Conservation (phyloP, 2,329 filamentous ascomycete genomes). For the Fusarium nurragi region DNA sequence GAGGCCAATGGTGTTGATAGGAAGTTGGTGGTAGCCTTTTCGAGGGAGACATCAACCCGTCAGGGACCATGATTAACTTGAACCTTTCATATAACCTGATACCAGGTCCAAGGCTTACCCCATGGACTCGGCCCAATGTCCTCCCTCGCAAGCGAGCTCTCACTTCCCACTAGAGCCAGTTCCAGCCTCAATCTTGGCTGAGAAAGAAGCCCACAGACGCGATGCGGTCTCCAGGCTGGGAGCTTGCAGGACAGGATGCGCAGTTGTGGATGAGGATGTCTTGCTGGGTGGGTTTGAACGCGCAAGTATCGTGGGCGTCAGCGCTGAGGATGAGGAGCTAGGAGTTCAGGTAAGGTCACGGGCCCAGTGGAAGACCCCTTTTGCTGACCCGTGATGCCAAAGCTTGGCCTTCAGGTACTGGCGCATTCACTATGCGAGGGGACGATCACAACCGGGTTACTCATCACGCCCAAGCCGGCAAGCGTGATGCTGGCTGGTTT, state of each 20-base stretch:
- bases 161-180: constrained; percentile 56
- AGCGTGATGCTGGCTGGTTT: constrained; percentile 54
- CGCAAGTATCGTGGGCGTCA: constrained; percentile 64
- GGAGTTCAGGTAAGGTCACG: constrained; percentile 56
- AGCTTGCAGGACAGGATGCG: constrained; percentile 54
- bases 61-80: neutral
- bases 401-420: constrained; percentile 62
- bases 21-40: neutral
- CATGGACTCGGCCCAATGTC: constrained; percentile 1
- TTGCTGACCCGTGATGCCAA: constrained; percentile 14
- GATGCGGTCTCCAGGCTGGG: constrained; percentile 47
- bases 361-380: neutral
- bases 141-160: constrained; percentile 57
- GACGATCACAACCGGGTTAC: constrained; percentile 47
- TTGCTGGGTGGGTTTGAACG: constrained; percentile 60
- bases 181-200: constrained; percentile 55
- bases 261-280: constrained; percentile 59
- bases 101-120: neutral
- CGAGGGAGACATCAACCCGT: neutral
- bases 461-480: constrained; percentile 61
- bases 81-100: constrained; percentile 2
- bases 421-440: constrained; percentile 51
- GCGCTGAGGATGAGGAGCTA: constrained; percentile 61
- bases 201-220: constrained; percentile 51
- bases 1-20: neutral